Evolutionary conservation across 2,329 filamentous ascomycete genomes (phyloP), one percentile per base, ranked within the genome.

Genomic region (Phialophora verrucosa): DNA sequence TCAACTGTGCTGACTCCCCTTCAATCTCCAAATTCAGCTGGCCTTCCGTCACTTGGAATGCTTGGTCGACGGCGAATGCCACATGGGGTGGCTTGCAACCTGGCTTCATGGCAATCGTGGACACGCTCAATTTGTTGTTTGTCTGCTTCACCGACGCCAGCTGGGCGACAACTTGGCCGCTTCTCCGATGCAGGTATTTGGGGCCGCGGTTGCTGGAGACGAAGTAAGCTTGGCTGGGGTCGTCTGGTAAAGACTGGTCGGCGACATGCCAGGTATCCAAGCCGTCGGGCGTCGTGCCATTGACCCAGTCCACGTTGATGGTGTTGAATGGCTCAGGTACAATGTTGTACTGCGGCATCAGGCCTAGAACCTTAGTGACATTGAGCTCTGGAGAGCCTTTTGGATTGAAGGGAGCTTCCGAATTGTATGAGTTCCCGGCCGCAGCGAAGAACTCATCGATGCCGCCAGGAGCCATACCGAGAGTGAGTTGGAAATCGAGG

Each of bases 181-280:
- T 32, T 11, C 53, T 55, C 4, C 59, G 66, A 11, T 66, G 63
- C 6, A 70, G 63, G 54, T 66, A 70, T 51, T 70, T 70, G n/a
- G 68, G 68, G 11, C 68, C 68, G 25, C 63, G 62, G 44, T 70
- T 70, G 68, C 68, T 70, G 57, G 68, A 68, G 35, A 70, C 55
- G 54, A 68, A 70, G 56, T 70, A 70, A 20, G 68, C 49, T 31
- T 63, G 47, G 8, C 42, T 29, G 11, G 63, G 20, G 54, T 68
- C 66, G 12, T 59, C 47, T 8, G 68, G 65, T 47, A 68, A 62
- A 14, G 66, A 56, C n/a, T 68, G 65, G 14, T 68, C 51, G 5
- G 66, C 66, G 23, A 60, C 49, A 47, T 70, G 66, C 68, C 68
- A 70, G 29, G 68, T 70, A 54, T 54, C 54, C 31, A 70, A 53